Conservation (phyloP, 768 basidiomycete species). For the Calocera viscosa region DNA sequence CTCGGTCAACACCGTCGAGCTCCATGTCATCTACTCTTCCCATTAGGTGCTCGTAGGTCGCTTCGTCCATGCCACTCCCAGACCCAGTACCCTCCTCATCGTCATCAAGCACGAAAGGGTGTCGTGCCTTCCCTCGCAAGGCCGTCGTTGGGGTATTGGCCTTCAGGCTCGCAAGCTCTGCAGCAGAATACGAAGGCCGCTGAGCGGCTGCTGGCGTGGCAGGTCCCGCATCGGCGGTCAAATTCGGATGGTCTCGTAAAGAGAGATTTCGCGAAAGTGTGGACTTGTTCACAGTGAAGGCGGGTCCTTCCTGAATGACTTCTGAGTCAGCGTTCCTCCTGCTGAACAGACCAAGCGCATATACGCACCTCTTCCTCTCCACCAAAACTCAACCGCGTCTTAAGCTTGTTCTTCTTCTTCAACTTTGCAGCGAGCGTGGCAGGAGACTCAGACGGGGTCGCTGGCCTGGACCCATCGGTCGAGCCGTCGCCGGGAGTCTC, state of each 20-base stretch:
- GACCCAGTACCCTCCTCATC: neutral
- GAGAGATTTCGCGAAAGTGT: slow-evolving; percentile 30
- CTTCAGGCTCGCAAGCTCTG: slow-evolving; percentile 4
- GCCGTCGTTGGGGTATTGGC: neutral
- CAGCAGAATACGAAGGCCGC: neutral
- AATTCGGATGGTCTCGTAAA: neutral
- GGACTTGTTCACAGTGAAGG: slow-evolving; percentile 72
- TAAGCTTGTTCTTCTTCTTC: slow-evolving; percentile 57
- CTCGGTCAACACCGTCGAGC: neutral
- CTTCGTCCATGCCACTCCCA: neutral
- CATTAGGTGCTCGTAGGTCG: neutral
- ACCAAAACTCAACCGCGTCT: slow-evolving; percentile 67
- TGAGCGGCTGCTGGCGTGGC: neutral
- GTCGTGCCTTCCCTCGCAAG: neutral
- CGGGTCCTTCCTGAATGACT: slow-evolving; percentile 39
- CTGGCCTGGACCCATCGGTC: neutral
- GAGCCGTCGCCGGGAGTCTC: neutral
- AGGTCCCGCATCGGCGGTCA: neutral
- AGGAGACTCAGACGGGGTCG: slow-evolving; percentile 12
- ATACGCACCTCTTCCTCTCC: slow-evolving; percentile 46
- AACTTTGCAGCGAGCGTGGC: slow-evolving; percentile 34
- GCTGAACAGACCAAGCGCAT: slow-evolving; percentile 20
- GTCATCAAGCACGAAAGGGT: neutral
- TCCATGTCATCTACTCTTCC: slow-evolving; percentile 1
- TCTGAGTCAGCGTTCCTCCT: slow-evolving; percentile 23